Evolutionary conservation across 768 basidiomycete species (phyloP).

Genomic region (Lentinula sp.): DNA sequence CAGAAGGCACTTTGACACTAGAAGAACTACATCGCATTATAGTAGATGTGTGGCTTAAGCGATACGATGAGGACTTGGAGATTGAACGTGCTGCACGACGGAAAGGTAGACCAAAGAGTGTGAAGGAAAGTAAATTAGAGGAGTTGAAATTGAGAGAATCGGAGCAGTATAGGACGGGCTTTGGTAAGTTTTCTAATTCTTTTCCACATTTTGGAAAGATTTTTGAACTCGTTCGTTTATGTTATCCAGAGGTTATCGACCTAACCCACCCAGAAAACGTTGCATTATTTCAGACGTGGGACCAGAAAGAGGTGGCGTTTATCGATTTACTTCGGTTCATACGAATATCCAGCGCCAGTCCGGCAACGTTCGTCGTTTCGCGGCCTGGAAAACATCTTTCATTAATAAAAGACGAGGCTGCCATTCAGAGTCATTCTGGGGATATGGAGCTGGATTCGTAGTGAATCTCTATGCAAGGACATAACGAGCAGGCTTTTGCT

Average conservation of each 20-base stretch:
- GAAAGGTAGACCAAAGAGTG: conserved; percentile 72
- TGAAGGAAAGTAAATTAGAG: conserved; percentile 60
- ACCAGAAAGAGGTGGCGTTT: conserved; percentile 68
- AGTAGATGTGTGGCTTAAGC: conserved; percentile 64
- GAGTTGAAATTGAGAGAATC: conserved; percentile 62
- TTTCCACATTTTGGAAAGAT: neutral
- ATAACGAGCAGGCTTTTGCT: no score
- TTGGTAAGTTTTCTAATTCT: conserved; percentile 47
- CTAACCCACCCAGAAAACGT: conserved; percentile 69
- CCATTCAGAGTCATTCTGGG: neutral
- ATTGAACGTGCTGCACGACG: conserved; percentile 55
- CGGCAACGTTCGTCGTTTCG: conserved; percentile 42
- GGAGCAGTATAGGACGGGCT: conserved; percentile 74
- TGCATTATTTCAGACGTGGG: conserved; percentile 70
- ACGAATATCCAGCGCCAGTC: conserved; percentile 58
- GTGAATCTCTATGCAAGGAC: neutral
- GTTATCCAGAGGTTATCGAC: conserved; percentile 63
- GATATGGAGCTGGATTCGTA: neutral
- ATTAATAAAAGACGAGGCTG: conserved; percentile 12
- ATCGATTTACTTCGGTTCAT: conserved; percentile 70
- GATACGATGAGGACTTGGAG: conserved; percentile 61
- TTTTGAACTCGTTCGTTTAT: conserved; percentile 4
- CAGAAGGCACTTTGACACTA: conserved; percentile 49
- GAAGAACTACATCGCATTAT: conserved; percentile 63
- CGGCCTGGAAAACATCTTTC: conserved; percentile 53